Conservation (phyloP, 352 stramenopile species). For the Blastocystis sp. region DNA sequence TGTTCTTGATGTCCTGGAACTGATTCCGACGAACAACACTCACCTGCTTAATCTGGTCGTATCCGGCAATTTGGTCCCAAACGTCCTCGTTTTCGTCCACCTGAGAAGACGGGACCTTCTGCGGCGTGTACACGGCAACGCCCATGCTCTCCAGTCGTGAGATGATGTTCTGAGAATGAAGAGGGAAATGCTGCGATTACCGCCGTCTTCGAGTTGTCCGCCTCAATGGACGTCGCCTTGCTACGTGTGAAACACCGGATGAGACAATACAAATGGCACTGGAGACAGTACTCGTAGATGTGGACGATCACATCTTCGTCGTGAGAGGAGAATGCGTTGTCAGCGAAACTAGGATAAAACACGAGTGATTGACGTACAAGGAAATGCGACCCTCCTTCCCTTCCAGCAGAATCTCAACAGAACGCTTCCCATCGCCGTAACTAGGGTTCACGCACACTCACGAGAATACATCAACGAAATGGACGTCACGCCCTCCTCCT, state of each 20-base stretch:
- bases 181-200: background rate
- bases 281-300: conserved; percentile 52
- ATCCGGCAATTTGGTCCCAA: conserved; percentile 68
- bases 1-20: conserved; percentile 87
- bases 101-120: background rate
- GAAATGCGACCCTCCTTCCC: conserved; percentile 46
- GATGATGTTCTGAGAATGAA: conserved; percentile 33
- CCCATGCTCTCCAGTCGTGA: conserved; percentile 22
- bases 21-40: no score
- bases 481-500: background rate
- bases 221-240: conserved; percentile 1
- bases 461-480: conserved; percentile 40
- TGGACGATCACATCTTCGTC: conserved; percentile 49
- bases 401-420: conserved; percentile 36
- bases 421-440: conserved; percentile 64
- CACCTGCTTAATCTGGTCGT: conserved; percentile 68
- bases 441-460: background rate
- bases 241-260: background rate
- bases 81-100: conserved; percentile 13
- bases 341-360: conserved; percentile 17
- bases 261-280: background rate
- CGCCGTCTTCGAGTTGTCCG: conserved; percentile 2
- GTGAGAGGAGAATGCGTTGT: conserved; percentile 7
- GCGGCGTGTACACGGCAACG: conserved; percentile 30
- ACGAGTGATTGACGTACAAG: conserved; percentile 13